A percentile compares a stretch with the other conserved stretches of the same genome.
phyloP scores from a whole-genome alignment of 176 grass and related monocot species.

The Raddia guianensis region DNA sequence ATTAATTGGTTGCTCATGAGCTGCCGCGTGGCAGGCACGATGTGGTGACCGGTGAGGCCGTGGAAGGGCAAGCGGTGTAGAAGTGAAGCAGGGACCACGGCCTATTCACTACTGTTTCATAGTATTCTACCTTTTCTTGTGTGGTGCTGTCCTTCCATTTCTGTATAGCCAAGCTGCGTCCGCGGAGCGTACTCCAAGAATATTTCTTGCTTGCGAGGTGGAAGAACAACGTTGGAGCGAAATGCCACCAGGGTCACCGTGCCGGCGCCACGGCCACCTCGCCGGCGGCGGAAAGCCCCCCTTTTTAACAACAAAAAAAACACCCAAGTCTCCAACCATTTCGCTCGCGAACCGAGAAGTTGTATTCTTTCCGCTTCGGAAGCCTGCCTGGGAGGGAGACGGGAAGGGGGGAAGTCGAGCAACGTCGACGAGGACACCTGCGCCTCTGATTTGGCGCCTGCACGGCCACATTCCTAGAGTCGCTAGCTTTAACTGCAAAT shows the following conservation, averaged over 20 bases:
- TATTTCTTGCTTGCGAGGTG: slow-evolving; percentile 19
- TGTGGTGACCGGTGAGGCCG: no score
- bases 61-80: no score
- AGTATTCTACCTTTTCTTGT: no score
- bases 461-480: neutral
- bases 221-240: neutral
- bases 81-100: no score
- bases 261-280: neutral
- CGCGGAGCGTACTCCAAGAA: slow-evolving; percentile 21
- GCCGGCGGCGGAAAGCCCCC: slow-evolving; percentile 5
- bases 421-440: slow-evolving; percentile 8
- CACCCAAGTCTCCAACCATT: neutral
- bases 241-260: neutral
- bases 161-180: neutral
- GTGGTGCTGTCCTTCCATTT: neutral
- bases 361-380: no score
- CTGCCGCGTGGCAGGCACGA: no score
- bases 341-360: neutral
- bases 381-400: no score
- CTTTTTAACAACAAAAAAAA: neutral
- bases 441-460: slow-evolving; percentile 1
- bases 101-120: no score
- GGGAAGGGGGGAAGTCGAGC: no score
- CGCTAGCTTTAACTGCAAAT: neutral
- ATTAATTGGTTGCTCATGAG: no score